A percentile compares a stretch with the other conserved stretches of the same genome.
These are phyloP conservation scores for Colletotrichum theobromicola DNA, from an alignment of 2,329 filamentous ascomycete species.

Conservation along the genomic window DNA sequence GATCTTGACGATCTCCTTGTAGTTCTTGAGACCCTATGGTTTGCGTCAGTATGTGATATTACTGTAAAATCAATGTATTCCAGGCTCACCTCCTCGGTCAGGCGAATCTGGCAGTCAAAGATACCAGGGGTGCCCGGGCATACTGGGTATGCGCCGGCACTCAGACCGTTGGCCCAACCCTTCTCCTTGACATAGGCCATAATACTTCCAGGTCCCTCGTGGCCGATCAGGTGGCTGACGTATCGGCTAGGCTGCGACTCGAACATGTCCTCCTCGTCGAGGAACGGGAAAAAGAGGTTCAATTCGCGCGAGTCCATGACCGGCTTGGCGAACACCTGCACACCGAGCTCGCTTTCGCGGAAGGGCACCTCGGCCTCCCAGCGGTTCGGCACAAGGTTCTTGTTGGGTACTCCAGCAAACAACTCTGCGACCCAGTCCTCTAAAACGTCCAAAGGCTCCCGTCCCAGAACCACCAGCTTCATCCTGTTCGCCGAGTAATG, in stretches of 20 bases:
- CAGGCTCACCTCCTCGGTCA: constrained; percentile 78
- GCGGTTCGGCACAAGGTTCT: constrained; percentile 69
- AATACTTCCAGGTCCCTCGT: constrained; percentile 91
- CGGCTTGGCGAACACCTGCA: constrained; percentile 85
- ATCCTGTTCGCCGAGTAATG: constrained; percentile 94
- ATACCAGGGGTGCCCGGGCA: constrained; percentile 80
- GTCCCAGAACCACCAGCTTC: constrained; percentile 87
- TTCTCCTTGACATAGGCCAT: constrained; percentile 89
- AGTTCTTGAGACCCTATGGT: constrained; percentile 72
- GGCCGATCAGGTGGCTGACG: constrained; percentile 86
- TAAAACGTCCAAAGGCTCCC: constrained; percentile 80
- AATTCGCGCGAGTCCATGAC: constrained; percentile 87
- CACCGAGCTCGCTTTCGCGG: constrained; percentile 55
- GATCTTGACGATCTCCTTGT: constrained; percentile 80
- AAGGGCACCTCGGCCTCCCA: constrained; percentile 60
- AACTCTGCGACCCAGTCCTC: constrained; percentile 85
- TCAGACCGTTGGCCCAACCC: constrained; percentile 86
- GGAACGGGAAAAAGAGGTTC: constrained; percentile 82
- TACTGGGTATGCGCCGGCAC: constrained; percentile 75
- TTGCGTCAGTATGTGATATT: constrained; percentile 1
- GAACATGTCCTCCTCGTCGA: constrained; percentile 81
- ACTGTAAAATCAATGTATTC: background rate
- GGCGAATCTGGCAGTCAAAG: constrained; percentile 78
- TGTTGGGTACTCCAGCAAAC: constrained; percentile 83
- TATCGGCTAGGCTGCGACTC: constrained; percentile 86